A percentile compares a stretch with the other conserved stretches of the same genome.
Conservation (phyloP, 495 filamentous ascomycete genomes). For the Hyaloscypha variabilis region DNA sequence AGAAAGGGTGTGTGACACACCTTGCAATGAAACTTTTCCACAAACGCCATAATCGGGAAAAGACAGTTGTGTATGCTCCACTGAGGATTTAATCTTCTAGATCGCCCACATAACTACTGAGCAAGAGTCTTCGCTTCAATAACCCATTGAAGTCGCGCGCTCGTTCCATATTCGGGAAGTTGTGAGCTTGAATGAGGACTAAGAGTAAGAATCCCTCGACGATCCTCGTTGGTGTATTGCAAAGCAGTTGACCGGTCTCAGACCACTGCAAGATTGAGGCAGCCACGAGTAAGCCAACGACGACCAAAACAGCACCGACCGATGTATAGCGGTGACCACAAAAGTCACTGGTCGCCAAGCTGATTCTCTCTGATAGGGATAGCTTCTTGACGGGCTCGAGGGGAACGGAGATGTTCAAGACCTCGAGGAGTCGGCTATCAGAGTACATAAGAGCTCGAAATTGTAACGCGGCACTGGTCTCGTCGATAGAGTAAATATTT, state of each 20-base stretch:
- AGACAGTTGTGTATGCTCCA: too few species aligned
- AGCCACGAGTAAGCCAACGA: constrained; percentile 34
- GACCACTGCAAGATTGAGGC: constrained; percentile 42
- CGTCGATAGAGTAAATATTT: constrained; percentile 39
- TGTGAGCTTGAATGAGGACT: constrained; percentile 43
- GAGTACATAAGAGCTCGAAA: constrained; percentile 18
- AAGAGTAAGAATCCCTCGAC: constrained; percentile 45
- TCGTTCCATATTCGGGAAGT: constrained; percentile 32
- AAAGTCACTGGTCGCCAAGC: constrained; percentile 29
- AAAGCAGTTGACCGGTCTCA: constrained; percentile 42
- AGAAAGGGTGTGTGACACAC: too few species aligned
- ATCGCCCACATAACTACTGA: constrained; percentile 26
- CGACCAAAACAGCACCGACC: constrained; percentile 31
- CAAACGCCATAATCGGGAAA: too few species aligned
- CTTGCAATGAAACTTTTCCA: too few species aligned
- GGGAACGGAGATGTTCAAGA: constrained; percentile 26
- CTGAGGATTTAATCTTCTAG: neutral
- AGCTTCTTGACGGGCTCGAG: neutral
- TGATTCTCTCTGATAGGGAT: constrained; percentile 30
- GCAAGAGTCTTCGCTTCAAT: constrained; percentile 30
- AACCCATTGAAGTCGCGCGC: constrained; percentile 32
- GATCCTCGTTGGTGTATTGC: constrained; percentile 45
- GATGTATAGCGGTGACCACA: constrained; percentile 35
- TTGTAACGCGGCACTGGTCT: constrained; percentile 22
- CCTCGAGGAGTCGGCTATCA: constrained; percentile 31